Evolutionary conservation across 2,329 filamentous ascomycete genomes (phyloP).

Genomic region (Sporothrix protearum): DNA sequence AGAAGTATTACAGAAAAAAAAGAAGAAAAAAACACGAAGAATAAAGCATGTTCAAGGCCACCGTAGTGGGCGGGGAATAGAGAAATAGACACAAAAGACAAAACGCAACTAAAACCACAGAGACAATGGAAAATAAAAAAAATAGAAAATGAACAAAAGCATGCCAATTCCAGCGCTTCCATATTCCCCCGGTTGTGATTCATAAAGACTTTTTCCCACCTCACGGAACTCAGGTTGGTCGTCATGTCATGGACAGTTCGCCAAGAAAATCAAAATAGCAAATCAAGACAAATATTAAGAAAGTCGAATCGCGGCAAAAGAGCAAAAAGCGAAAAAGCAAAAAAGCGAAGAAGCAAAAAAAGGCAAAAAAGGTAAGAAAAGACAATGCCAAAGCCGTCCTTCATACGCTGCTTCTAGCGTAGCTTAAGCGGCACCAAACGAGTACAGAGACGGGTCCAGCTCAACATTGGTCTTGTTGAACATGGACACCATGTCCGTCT

Average conservation of each 20-base stretch:
- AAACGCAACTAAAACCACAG: not conserved
- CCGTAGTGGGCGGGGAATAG: slow-evolving; percentile 9
- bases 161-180: slow-evolving; percentile 6
- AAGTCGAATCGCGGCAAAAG: not conserved
- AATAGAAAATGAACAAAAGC: not conserved
- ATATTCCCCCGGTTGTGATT: not conserved
- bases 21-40: not conserved
- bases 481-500: slow-evolving; percentile 44
- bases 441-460: slow-evolving; percentile 47
- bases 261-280: not conserved
- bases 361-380: not conserved
- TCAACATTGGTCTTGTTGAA: slow-evolving; percentile 51
- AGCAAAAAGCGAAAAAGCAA: not conserved
- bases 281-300: not conserved
- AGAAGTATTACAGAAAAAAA: not conserved
- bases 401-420: not conserved
- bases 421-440: not conserved
- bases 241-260: slow-evolving; percentile 15
- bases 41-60: slow-evolving; percentile 4
- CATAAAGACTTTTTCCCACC: slow-evolving; percentile 9
- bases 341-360: not conserved
- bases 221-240: slow-evolving; percentile 4
- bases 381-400: not conserved
- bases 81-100: not conserved
- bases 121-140: not conserved